Conservation (phyloP, 495 filamentous ascomycete genomes). For the Penicillium odoratum region DNA sequence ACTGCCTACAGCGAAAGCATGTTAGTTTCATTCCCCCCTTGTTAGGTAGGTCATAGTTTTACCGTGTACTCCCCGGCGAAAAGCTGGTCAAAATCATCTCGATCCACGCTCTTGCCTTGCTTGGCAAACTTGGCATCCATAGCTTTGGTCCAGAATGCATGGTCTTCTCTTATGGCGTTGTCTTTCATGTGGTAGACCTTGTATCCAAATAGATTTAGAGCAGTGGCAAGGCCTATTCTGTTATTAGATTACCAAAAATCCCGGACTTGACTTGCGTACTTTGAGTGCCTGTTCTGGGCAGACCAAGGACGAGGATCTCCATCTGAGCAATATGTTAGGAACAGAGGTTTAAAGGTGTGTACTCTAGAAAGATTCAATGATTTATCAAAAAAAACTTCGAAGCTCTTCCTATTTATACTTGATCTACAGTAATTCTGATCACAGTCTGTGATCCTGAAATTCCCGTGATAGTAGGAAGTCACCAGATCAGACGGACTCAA, state of each 20-base stretch:
- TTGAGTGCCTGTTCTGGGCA: conserved; percentile 3
- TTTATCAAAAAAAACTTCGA: too few species aligned
- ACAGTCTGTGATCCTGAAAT: too few species aligned
- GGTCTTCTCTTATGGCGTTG: background rate
- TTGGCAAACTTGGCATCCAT: conserved; percentile 4
- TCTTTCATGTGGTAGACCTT: conserved; percentile 7
- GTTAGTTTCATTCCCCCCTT: background rate
- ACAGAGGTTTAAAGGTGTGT: too few species aligned
- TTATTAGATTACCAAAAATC: background rate
- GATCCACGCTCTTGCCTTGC: background rate
- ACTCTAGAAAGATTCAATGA: too few species aligned
- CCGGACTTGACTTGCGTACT: background rate
- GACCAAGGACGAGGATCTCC: background rate
- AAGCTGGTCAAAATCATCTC: background rate
- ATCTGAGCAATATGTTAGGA: background rate
- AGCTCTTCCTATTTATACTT: too few species aligned
- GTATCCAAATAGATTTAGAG: background rate
- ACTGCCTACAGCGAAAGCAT: background rate
- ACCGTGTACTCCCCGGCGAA: background rate
- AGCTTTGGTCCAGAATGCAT: background rate
- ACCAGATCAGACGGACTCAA: background rate
- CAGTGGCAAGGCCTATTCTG: background rate
- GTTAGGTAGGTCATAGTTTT: background rate
- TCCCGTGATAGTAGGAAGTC: background rate
- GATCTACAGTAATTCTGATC: too few species aligned